These are phyloP conservation scores for Wickerhamomyces rabaulensis DNA, from an alignment of 805 yeast genomes.

Conservation along the genomic window DNA sequence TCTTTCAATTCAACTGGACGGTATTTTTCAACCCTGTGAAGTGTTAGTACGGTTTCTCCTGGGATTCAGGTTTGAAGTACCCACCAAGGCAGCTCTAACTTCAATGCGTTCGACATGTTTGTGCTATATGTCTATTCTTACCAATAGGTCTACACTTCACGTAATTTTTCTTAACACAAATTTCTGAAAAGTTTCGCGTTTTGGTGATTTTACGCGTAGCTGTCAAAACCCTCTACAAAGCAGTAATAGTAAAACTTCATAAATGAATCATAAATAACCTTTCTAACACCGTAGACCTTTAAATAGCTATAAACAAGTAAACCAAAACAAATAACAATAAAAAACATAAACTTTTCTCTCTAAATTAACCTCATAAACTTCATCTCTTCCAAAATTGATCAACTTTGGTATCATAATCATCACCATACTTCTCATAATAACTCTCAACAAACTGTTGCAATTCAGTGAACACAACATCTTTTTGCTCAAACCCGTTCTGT, in stretches of 20 bases:
- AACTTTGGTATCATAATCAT: conserved; percentile 26
- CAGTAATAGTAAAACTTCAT: not conserved
- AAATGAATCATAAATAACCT: not conserved
- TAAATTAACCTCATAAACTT: not conserved
- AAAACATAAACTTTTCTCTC: not conserved
- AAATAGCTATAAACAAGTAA: not conserved
- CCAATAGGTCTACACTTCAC: not conserved
- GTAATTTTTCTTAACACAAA: not conserved
- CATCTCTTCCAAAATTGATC: conserved; percentile 15
- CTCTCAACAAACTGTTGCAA: conserved; percentile 27
- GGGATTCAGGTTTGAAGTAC: not conserved
- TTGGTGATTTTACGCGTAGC: not conserved
- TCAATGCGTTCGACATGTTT: conserved; percentile 11
- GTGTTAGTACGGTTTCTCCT: conserved; percentile 1
- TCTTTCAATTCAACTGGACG: conserved; percentile 77
- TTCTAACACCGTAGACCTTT: not conserved
- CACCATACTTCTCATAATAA: conserved; percentile 30
- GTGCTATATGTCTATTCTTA: not conserved
- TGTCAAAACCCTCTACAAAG: too few species aligned
- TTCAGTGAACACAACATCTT: conserved; percentile 12
- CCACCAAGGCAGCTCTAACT: conserved; percentile 24
- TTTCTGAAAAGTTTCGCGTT: not conserved
- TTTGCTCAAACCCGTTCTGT: conserved; percentile 18
- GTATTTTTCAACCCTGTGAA: conserved; percentile 83
- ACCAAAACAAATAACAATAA: not conserved